phyloP scores from a whole-genome alignment of 139 green algal genomes.

The Coccomyxa sp. region DNA sequence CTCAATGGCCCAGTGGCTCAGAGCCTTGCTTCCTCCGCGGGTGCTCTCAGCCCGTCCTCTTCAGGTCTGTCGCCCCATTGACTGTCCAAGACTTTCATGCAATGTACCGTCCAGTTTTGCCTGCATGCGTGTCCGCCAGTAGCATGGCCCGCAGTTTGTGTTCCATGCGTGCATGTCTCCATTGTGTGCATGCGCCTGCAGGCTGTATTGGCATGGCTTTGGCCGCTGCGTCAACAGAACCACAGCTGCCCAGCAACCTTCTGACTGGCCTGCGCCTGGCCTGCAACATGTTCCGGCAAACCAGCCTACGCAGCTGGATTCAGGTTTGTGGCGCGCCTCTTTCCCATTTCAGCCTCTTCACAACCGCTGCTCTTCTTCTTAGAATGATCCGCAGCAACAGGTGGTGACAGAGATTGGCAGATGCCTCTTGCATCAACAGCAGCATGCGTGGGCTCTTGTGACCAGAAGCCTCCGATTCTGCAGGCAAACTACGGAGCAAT shows the following conservation, averaged over 20 bases:
- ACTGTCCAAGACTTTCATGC: background rate
- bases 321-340: background rate
- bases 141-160: background rate
- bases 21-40: slow-evolving; percentile 22
- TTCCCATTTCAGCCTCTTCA: no score
- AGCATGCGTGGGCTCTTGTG: no score
- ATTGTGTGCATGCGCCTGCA: background rate
- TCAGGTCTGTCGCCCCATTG: background rate
- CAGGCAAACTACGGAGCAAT: slow-evolving; percentile 19
- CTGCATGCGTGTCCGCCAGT: background rate
- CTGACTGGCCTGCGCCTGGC: slow-evolving; percentile 56
- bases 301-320: slow-evolving; percentile 28
- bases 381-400: no score
- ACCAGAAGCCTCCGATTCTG: background rate
- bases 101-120: background rate
- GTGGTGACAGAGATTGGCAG: no score
- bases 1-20: slow-evolving; percentile 33
- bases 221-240: slow-evolving; percentile 19
- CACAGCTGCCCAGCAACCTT: slow-evolving; percentile 33
- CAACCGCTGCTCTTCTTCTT: background rate
- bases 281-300: slow-evolving; percentile 53
- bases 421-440: no score
- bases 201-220: slow-evolving; percentile 36
- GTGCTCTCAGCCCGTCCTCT: background rate
- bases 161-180: background rate